Percentiles rank a stretch among this genome's conserved stretches.
These are phyloP conservation scores for Plasmodium inui DNA, from an alignment of 169 alveolate genomes.

Conservation along the genomic window DNA sequence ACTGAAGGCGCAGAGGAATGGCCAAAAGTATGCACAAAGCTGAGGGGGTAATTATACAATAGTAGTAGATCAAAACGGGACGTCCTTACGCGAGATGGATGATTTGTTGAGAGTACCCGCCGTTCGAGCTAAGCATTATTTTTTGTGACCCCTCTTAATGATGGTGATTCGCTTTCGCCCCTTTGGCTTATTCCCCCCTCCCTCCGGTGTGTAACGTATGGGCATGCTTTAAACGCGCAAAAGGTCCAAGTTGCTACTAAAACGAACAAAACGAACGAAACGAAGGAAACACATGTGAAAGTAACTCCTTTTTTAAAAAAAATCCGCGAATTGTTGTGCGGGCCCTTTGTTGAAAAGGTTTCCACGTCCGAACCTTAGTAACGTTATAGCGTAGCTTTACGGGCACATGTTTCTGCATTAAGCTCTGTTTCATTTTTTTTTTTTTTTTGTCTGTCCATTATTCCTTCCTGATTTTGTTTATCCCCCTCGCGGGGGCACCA, in stretches of 20 bases:
- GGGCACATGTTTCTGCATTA: background rate
- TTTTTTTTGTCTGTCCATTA: background rate
- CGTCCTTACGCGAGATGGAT: background rate
- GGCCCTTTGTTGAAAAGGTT: background rate
- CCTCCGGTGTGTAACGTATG: background rate
- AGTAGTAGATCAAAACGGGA: background rate
- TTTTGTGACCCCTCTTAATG: background rate
- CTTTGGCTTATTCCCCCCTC: too few species aligned
- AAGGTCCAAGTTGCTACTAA: background rate
- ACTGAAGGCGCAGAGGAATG: slow-evolving; percentile 20
- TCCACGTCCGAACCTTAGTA: background rate
- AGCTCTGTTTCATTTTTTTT: background rate
- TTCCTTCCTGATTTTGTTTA: background rate
- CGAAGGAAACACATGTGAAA: background rate
- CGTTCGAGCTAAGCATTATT: background rate
- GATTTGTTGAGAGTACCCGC: background rate
- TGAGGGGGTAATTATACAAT: background rate
- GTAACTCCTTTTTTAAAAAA: background rate
- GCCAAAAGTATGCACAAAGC: background rate
- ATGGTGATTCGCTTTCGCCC: background rate
- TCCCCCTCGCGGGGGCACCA: background rate
- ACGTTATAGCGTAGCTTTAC: background rate
- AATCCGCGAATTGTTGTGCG: background rate
- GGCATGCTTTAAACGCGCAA: background rate
- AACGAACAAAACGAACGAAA: background rate